phyloP scores from a whole-genome alignment of 2,329 filamentous ascomycete species.

The Calonectria pseudoturangicola region DNA sequence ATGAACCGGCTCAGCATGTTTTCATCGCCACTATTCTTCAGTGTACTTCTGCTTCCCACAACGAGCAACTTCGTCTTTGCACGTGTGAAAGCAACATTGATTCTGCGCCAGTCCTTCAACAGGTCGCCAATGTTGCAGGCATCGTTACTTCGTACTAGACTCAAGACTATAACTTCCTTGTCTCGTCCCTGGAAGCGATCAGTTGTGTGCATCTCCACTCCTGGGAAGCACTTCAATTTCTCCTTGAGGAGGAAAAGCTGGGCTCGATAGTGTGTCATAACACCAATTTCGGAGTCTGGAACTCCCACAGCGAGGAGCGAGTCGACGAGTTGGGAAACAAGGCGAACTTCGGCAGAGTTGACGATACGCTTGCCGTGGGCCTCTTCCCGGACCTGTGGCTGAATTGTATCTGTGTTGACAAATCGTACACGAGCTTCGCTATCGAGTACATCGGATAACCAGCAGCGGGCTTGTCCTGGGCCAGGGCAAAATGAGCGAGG shows the following conservation, averaged over 20 bases:
- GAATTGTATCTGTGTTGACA: constrained; percentile 89
- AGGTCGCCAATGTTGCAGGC: constrained; percentile 90
- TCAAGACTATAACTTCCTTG: constrained; percentile 93
- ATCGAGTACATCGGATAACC: constrained; percentile 83
- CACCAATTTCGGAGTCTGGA: constrained; percentile 84
- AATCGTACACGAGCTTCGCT: constrained; percentile 87
- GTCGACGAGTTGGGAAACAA: constrained; percentile 88
- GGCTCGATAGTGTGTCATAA: constrained; percentile 97
- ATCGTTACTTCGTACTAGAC: constrained; percentile 91
- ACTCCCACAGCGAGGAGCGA: constrained; percentile 86
- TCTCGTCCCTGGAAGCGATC: constrained; percentile 98
- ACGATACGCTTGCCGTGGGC: constrained; percentile 89
- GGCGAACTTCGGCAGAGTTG: constrained; percentile 86
- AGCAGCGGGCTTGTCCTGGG: constrained; percentile 75
- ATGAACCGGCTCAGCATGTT: constrained; percentile 88
- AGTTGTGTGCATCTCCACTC: constrained; percentile 95
- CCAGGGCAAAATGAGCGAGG: constrained; percentile 74
- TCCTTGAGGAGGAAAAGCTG: constrained; percentile 90
- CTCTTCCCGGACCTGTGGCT: constrained; percentile 79
- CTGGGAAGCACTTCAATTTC: constrained; percentile 74
- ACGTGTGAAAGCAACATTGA: constrained; percentile 96
- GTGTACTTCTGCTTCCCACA: constrained; percentile 86
- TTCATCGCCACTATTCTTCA: constrained; percentile 82
- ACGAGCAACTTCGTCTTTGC: constrained; percentile 95
- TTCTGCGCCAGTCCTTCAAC: constrained; percentile 91